phyloP scores from a whole-genome alignment of 2,329 filamentous ascomycete species.

The Botrytis hyacinthi region DNA sequence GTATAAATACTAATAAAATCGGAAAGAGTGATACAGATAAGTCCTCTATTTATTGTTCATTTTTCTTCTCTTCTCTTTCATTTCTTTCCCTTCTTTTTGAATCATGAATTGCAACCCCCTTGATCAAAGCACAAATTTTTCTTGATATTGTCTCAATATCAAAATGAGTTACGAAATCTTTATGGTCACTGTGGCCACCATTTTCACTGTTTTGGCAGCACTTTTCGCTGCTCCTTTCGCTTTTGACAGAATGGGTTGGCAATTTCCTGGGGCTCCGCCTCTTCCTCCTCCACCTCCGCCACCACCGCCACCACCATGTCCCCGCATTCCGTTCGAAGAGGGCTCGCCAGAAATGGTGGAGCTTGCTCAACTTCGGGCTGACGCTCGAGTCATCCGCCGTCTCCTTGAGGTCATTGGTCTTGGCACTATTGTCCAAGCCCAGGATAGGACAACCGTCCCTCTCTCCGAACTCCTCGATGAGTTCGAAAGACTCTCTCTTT shows the following conservation, averaged over 20 bases:
- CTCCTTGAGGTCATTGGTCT: background rate
- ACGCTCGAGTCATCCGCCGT: background rate
- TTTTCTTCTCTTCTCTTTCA: too few relatives aligned
- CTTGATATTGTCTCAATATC: background rate
- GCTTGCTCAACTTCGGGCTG: background rate
- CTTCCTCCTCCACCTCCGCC: background rate
- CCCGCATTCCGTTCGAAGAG: background rate
- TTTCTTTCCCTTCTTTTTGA: too few relatives aligned
- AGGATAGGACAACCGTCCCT: background rate
- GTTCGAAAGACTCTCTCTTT: too few relatives aligned
- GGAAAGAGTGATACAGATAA: too few relatives aligned
- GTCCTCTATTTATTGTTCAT: background rate
- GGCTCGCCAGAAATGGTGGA: background rate
- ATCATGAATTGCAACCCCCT: background rate
- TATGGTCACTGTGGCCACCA: background rate
- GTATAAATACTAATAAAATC: too few relatives aligned
- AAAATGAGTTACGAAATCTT: background rate
- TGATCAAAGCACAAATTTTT: background rate
- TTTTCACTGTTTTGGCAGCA: background rate
- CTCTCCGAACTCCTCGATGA: too few relatives aligned
- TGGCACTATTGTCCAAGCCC: too few relatives aligned
- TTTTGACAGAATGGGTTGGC: background rate
- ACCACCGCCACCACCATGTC: background rate
- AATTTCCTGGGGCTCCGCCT: background rate
- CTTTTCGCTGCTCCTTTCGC: background rate